A percentile compares a stretch with the other conserved stretches of the same genome.
Conservation (phyloP, 768 basidiomycete species). For the Cubamyces lactineus region DNA sequence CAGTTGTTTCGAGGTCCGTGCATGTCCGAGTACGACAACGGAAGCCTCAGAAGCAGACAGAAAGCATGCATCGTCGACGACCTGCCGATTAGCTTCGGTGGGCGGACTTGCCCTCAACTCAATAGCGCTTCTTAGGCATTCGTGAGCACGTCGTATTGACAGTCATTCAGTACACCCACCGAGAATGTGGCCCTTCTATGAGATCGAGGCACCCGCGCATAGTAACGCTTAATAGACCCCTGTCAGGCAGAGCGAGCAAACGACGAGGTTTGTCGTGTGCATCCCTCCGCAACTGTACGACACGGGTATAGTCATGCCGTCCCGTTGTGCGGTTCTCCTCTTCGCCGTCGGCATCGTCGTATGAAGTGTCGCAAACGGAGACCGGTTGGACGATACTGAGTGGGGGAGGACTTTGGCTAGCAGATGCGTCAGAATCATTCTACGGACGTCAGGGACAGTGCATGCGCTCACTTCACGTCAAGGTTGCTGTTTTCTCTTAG, state of each 20-base stretch:
- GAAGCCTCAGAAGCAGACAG: conserved; percentile 32
- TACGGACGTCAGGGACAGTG: no score
- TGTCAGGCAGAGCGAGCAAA: conserved; percentile 31
- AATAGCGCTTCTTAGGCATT: neutral
- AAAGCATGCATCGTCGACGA: conserved; percentile 49
- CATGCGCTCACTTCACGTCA: no score
- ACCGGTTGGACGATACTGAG: no score
- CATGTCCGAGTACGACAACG: conserved; percentile 43
- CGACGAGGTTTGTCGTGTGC: conserved; percentile 46
- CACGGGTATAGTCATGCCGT: neutral
- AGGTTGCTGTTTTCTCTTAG: no score
- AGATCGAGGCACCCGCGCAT: conserved; percentile 43
- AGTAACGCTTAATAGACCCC: conserved; percentile 38
- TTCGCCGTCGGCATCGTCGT: neutral
- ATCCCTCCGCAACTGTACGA: conserved; percentile 24
- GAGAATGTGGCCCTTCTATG: neutral
- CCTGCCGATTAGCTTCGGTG: conserved; percentile 29
- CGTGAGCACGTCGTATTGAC: neutral
- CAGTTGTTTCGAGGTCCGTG: conserved; percentile 34
- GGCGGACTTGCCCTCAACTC: conserved; percentile 1
- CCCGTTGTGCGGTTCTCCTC: neutral
- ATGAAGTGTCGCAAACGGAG: no score
- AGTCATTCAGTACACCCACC: neutral
- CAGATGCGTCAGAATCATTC: no score
- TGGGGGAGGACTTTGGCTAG: no score